These are phyloP conservation scores for Penicillium desertorum DNA, from an alignment of 495 filamentous ascomycete genomes.

Conservation along the genomic window DNA sequence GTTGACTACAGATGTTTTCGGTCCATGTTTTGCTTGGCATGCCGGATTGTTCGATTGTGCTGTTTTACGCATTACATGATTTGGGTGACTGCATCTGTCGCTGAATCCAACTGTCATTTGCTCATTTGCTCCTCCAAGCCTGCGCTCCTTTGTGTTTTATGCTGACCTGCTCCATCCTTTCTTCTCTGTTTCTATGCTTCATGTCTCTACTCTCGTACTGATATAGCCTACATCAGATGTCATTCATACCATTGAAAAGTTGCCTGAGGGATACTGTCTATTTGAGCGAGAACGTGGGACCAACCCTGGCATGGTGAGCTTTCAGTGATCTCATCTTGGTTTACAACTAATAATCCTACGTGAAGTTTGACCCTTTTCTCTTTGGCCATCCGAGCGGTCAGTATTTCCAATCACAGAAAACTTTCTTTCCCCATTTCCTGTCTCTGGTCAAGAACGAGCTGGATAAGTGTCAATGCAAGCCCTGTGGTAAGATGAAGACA, in stretches of 20 bases:
- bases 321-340: neutral
- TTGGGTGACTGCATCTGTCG: neutral
- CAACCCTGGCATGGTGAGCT: slow-evolving; percentile 40
- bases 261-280: slow-evolving; percentile 57
- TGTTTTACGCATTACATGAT: neutral
- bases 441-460: neutral
- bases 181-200: neutral
- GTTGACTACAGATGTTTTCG: slow-evolving; percentile 13
- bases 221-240: slow-evolving; percentile 32
- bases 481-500: slow-evolving; percentile 30
- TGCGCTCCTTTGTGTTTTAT: neutral
- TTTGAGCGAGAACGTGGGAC: slow-evolving; percentile 44
- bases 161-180: neutral
- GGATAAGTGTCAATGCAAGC: slow-evolving; percentile 35
- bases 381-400: slow-evolving; percentile 55
- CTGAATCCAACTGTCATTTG: neutral
- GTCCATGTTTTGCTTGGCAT: neutral
- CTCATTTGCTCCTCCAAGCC: neutral
- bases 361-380: slow-evolving; percentile 51
- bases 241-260: slow-evolving; percentile 49
- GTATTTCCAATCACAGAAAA: slow-evolving; percentile 50
- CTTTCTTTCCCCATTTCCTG: slow-evolving; percentile 58
- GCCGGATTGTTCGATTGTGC: neutral
- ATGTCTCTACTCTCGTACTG: neutral
- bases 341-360: slow-evolving; percentile 4